Conservation (phyloP, 129 eudicot species). For the Ambrosia trifida region DNA sequence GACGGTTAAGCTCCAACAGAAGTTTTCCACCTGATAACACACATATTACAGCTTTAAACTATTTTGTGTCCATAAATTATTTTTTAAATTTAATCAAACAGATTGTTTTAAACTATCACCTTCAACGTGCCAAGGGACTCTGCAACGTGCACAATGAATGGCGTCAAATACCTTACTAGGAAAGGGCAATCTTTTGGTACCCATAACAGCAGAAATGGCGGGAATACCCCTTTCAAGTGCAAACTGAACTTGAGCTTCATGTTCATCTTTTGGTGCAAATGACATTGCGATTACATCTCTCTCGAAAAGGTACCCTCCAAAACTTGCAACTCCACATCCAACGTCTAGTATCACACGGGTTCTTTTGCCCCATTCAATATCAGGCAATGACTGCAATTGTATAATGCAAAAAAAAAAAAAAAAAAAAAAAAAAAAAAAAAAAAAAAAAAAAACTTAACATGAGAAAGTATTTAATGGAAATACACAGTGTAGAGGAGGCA, state of each 20-base stretch:
- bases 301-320: conserved; percentile 59
- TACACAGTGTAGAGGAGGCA: not conserved
- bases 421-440: no score
- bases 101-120: conserved; percentile 30
- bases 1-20: conserved; percentile 56
- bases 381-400: conserved; percentile 40
- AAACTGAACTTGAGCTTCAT: conserved; percentile 65
- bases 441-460: not conserved
- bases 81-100: not conserved
- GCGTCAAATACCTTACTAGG: conserved; percentile 54
- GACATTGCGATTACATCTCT: conserved; percentile 56
- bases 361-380: conserved; percentile 58
- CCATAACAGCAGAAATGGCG: conserved; percentile 64
- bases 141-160: conserved; percentile 67
- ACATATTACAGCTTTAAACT: conserved; percentile 12
- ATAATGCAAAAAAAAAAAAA: no score
- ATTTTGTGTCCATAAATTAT: not conserved
- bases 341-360: conserved; percentile 59
- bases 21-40: conserved; percentile 56
- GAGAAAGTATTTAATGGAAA: not conserved
- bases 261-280: conserved; percentile 65
- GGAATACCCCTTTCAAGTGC: conserved; percentile 69
- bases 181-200: conserved; percentile 58
- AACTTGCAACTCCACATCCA: conserved; percentile 72
- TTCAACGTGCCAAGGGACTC: conserved; percentile 67